These are phyloP conservation scores for Aspergillus spinulosporus DNA, from an alignment of 2,329 filamentous ascomycete species.

Conservation along the genomic window DNA sequence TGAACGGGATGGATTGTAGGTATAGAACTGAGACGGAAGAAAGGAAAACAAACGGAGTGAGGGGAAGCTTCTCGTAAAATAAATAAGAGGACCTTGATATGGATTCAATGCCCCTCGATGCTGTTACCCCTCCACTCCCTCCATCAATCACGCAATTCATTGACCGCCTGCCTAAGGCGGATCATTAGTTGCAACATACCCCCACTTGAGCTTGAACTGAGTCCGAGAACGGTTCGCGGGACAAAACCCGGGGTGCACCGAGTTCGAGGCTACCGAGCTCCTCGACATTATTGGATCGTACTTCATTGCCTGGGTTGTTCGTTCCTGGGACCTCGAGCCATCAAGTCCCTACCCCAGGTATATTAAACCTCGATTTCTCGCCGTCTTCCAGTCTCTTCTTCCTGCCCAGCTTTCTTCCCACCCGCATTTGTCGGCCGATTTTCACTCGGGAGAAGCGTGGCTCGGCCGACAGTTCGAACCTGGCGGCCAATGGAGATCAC, in stretches of 20 bases:
- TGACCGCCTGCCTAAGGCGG: constrained; percentile 23
- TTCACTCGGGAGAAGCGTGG: constrained; percentile 12
- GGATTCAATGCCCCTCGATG: constrained; percentile 7
- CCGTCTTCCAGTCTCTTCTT: neutral
- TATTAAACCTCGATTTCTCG: neutral
- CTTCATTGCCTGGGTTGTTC: neutral
- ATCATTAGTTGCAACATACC: neutral
- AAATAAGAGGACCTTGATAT: constrained; percentile 8
- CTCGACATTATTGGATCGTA: constrained; percentile 3
- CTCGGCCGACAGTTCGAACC: constrained; percentile 28
- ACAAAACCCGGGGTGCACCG: neutral
- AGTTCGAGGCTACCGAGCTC: neutral
- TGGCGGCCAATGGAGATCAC: constrained; percentile 31
- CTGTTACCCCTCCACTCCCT: constrained; percentile 14
- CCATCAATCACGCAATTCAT: constrained; percentile 39
- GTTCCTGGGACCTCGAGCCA: neutral
- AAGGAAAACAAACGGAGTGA: constrained; percentile 4
- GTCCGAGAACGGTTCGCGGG: constrained; percentile 6
- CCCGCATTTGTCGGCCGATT: constrained; percentile 29
- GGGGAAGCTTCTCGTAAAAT: constrained; percentile 5
- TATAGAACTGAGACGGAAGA: constrained; percentile 5
- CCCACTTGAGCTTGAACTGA: neutral
- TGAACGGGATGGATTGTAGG: neutral
- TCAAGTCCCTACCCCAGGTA: neutral
- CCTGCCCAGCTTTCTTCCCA: neutral